Evolutionary conservation across 129 eudicot genomes (phyloP), one percentile per base, ranked within the genome.

Genomic region (Mikania micrantha): DNA sequence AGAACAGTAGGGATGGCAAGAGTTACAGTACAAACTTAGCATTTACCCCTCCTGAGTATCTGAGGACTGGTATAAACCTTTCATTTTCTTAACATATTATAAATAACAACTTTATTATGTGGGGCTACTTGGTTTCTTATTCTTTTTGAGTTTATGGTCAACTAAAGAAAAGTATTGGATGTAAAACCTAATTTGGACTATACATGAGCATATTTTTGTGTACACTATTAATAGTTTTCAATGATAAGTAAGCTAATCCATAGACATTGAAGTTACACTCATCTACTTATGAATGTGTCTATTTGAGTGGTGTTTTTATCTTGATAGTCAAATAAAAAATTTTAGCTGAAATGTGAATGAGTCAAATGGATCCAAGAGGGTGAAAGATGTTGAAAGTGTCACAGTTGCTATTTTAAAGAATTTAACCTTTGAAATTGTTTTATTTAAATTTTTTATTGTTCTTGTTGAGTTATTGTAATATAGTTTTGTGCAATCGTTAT

Each of bases 1-100:
- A 90, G 80, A 90, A 90, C 65, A 90, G 97, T 28, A 73, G 97
- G 81, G 97, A 90, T 57, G 97, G 97, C 71, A 90, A 87, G 65
- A 90, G 97, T 80, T 90, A 90, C 67, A 87, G 97, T 56, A 90
- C 97, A 17, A 90, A 90, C 79, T 72, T 90, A 60, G 95, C 97
- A 54, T 90, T 87, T 68, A 90, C 97, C 17, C 97, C 97, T 71
- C 95, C 97, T 13, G 95, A 90, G 68, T 85, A 90, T 79, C 79
- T 90, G 41, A 77, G 90, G 71, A 87, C 92, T 35, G 97, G 97
- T 90, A 84, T 54, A 3, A 15, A 50, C 58, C 40, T 57, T 67
- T 4, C 54, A 6, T 56, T 0, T 56, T 28, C 38, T 5, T 56
- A 27, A 15, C 60, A 22, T 3, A 32, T 32, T 3, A 53, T 52